Evolutionary conservation across 495 filamentous ascomycete species (phyloP).

Genomic region (Filosporella fistucella): DNA sequence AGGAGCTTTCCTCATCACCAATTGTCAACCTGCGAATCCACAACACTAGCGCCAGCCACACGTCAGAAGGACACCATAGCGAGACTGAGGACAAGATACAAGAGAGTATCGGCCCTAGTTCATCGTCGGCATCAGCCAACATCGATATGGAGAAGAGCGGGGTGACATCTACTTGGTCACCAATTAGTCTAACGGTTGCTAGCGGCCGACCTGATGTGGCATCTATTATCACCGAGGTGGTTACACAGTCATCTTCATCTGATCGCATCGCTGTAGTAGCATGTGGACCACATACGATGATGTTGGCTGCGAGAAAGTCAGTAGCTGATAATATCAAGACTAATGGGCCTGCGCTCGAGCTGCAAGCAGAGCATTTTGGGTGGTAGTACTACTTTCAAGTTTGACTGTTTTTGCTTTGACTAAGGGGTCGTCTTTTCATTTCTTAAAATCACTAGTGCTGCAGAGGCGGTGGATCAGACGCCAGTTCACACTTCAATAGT

Average conservation of each 20-base stretch:
- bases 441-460: too few relatives aligned
- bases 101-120: too few relatives aligned
- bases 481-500: too few relatives aligned
- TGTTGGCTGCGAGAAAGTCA: conserved; percentile 42
- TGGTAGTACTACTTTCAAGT: too few relatives aligned
- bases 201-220: conserved; percentile 40
- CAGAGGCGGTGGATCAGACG: too few relatives aligned
- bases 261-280: conserved; percentile 44
- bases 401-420: too few relatives aligned
- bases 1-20: conserved; percentile 36
- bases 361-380: conserved; percentile 53
- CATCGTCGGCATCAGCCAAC: neutral
- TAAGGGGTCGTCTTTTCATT: too few relatives aligned
- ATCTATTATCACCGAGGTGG: conserved; percentile 34
- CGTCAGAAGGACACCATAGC: conserved; percentile 1
- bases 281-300: conserved; percentile 46
- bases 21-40: conserved; percentile 43
- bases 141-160: conserved; percentile 19
- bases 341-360: conserved; percentile 44
- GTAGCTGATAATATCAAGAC: conserved; percentile 42
- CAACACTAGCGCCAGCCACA: conserved; percentile 27
- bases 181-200: too few relatives aligned
- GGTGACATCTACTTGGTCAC: conserved; percentile 3
- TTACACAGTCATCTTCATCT: conserved; percentile 32
- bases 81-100: neutral